A percentile compares a stretch with the other conserved stretches of the same genome.
Evolutionary conservation across 371 early-diverging fungal species (phyloP).

Genomic region (Polyrhizophydium stewartii): DNA sequence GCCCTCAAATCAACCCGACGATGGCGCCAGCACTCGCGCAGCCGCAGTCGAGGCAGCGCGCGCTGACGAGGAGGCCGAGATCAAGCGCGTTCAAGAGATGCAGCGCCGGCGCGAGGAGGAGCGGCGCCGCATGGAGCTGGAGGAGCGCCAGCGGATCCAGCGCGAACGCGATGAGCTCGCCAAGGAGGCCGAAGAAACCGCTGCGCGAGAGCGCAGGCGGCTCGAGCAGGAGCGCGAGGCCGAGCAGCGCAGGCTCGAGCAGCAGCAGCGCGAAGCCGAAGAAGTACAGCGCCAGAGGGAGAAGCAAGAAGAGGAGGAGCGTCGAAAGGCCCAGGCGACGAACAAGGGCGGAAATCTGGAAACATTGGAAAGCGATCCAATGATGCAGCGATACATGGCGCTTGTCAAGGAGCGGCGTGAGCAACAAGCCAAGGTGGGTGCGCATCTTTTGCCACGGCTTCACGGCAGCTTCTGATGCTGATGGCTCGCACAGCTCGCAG

Average conservation of each 20-base stretch:
- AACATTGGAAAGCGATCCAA: constrained; percentile 31
- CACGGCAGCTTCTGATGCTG: too few species aligned
- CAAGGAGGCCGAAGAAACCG: background rate
- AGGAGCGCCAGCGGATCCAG: constrained; percentile 6
- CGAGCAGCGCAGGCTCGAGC: constrained; percentile 8
- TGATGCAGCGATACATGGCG: constrained; percentile 36
- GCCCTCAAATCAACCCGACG: background rate
- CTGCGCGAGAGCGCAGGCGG: background rate
- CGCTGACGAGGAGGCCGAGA: constrained; percentile 3
- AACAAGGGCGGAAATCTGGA: constrained; percentile 17
- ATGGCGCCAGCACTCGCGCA: background rate
- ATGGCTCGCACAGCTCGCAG: too few species aligned
- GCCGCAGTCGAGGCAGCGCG: background rate
- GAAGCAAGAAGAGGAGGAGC: background rate
- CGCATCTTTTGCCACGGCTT: too few species aligned
- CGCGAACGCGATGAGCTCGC: constrained; percentile 11
- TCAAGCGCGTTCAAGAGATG: constrained; percentile 5
- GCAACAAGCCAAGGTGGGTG: constrained; percentile 9
- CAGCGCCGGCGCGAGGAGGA: constrained; percentile 7
- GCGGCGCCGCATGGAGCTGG: constrained; percentile 6
- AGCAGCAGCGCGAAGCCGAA: background rate
- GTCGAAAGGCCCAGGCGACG: background rate
- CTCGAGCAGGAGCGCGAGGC: constrained; percentile 7
- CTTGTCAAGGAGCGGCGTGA: constrained; percentile 36
- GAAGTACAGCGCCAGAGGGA: constrained; percentile 1